Percentiles rank a stretch among this genome's conserved stretches.
Conservation (phyloP, 176 grass and related monocot genomes). For the Areca catechu region DNA sequence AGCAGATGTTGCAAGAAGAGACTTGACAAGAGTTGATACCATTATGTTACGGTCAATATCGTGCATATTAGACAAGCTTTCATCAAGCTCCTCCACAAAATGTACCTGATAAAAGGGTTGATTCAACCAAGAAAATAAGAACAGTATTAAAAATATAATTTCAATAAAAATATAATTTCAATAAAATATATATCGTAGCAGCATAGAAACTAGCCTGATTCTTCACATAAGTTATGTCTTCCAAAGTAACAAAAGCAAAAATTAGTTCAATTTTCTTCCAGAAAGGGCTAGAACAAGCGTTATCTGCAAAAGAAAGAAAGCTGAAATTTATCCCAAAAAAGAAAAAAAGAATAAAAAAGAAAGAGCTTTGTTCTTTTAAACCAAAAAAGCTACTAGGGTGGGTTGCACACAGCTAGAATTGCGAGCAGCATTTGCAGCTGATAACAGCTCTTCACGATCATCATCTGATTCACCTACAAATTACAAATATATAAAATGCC, state of each 20-base stretch:
- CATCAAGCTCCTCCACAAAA: constrained; percentile 70
- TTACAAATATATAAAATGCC: constrained; percentile 12
- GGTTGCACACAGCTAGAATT: constrained; percentile 44
- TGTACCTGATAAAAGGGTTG: constrained; percentile 32
- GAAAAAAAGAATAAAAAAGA: not conserved
- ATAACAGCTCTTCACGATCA: constrained; percentile 74
- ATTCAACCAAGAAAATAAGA: constrained; percentile 9
- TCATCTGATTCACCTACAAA: constrained; percentile 61
- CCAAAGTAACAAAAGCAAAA: constrained; percentile 43
- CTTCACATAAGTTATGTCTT: constrained; percentile 59
- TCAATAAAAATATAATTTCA: too few relatives aligned
- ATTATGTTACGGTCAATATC: constrained; percentile 30
- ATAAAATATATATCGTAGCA: not conserved
- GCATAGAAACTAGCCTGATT: constrained; percentile 44
- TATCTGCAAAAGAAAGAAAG: constrained; percentile 33
- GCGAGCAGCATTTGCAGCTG: constrained; percentile 67
- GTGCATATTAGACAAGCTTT: constrained; percentile 41
- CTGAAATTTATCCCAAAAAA: constrained; percentile 17
- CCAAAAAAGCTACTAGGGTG: constrained; percentile 10
- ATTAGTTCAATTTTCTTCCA: constrained; percentile 91
- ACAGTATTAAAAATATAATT: not conserved
- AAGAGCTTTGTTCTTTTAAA: constrained; percentile 1
- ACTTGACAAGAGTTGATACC: constrained; percentile 23
- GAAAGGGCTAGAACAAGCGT: constrained; percentile 55
- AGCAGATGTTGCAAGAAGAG: not conserved